A percentile compares a stretch with the other conserved stretches of the same genome.
Evolutionary conservation across 495 filamentous ascomycete species (phyloP).

Genomic region (Penicilliopsis zonata): DNA sequence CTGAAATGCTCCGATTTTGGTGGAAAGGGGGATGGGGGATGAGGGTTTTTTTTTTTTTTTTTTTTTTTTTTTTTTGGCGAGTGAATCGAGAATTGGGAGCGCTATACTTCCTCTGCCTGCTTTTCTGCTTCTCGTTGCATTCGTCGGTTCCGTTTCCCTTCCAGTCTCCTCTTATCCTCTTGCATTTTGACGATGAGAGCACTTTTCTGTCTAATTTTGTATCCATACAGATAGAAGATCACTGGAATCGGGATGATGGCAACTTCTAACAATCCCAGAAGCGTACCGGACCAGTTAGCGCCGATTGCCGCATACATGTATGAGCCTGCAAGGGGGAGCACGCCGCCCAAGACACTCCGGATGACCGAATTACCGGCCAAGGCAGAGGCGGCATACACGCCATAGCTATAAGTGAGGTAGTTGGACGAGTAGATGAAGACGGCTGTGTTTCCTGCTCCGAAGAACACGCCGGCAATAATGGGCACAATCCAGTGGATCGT

Average conservation of each 20-base stretch:
- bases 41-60: no score
- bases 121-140: conserved; percentile 3
- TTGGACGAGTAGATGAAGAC: conserved; percentile 73
- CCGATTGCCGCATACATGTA: conserved; percentile 58
- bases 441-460: conserved; percentile 63
- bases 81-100: no score
- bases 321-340: conserved; percentile 61
- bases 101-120: conserved; percentile 1
- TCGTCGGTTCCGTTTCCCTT: conserved; percentile 26
- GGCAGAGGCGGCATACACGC: conserved; percentile 65
- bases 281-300: conserved; percentile 67
- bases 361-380: conserved; percentile 67
- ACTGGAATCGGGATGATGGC: conserved; percentile 67
- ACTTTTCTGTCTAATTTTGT: conserved; percentile 53
- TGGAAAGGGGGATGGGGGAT: no score
- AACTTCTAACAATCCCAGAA: conserved; percentile 59
- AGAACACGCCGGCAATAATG: conserved; percentile 65
- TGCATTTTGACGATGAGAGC: conserved; percentile 56
- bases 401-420: conserved; percentile 69
- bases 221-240: conserved; percentile 65
- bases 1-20: no score
- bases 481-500: conserved; percentile 66
- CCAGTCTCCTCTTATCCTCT: conserved; percentile 52
- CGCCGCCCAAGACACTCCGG: conserved; percentile 54
- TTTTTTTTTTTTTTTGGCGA: no score